Percentiles rank a stretch among this genome's conserved stretches.
Conservation (phyloP, 2,329 filamentous ascomycete genomes). For the Scortechinia acanthostroma region DNA sequence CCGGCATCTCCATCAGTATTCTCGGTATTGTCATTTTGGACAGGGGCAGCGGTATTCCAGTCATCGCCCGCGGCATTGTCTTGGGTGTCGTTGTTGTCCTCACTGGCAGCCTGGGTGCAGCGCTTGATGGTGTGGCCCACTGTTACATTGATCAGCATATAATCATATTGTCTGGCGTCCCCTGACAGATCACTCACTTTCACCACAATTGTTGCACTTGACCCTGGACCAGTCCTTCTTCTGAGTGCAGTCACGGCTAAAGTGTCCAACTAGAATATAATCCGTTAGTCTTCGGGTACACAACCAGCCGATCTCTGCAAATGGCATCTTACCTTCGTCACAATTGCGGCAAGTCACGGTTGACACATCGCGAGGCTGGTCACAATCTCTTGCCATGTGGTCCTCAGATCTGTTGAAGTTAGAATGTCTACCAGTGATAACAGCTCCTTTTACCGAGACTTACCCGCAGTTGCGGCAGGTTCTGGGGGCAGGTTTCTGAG, state of each 20-base stretch:
- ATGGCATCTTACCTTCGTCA: constrained; percentile 25
- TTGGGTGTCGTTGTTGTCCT: background rate
- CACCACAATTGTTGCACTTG: constrained; percentile 31
- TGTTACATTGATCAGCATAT: constrained; percentile 10
- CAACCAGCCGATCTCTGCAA: too few species aligned
- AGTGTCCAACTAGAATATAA: constrained; percentile 32
- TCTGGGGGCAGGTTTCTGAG: constrained; percentile 14
- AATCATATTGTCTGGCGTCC: background rate
- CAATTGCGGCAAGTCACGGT: constrained; percentile 33
- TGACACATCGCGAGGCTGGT: constrained; percentile 25
- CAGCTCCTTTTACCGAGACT: too few species aligned
- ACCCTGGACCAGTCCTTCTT: constrained; percentile 31
- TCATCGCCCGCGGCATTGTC: background rate
- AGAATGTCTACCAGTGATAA: too few species aligned
- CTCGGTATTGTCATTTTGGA: too few species aligned
- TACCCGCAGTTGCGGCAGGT: constrained; percentile 34
- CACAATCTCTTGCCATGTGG: constrained; percentile 30
- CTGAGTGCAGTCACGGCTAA: constrained; percentile 29
- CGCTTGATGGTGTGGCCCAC: constrained; percentile 31
- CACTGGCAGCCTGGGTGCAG: constrained; percentile 16
- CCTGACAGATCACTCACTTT: constrained; percentile 17
- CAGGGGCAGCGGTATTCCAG: too few species aligned
- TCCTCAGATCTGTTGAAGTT: constrained; percentile 25
- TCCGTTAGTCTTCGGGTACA: too few species aligned
- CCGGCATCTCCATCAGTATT: too few species aligned